A percentile compares a stretch with the other conserved stretches of the same genome.
Evolutionary conservation across 768 basidiomycete genomes (phyloP).

Genomic region (Leucosporidium yakuticum): DNA sequence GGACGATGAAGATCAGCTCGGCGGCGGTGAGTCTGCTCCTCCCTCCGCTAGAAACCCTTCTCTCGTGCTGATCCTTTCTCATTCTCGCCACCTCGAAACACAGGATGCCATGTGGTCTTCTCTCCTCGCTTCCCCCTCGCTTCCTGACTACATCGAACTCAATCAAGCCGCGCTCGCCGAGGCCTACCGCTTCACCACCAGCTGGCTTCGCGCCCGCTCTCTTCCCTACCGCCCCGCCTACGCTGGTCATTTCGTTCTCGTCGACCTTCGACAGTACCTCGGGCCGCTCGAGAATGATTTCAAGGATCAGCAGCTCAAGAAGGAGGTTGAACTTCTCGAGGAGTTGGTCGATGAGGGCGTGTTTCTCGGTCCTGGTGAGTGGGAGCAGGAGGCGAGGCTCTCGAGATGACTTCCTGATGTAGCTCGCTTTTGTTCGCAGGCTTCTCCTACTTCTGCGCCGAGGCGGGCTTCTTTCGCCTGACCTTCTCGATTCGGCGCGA

Average conservation of each 20-base stretch:
- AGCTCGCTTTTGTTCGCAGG: background rate
- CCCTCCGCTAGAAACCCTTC: background rate
- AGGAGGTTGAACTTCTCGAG: background rate
- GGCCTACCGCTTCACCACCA: conserved; percentile 25
- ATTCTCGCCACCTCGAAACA: background rate
- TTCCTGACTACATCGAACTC: conserved; percentile 32
- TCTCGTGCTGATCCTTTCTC: background rate
- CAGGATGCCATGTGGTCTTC: conserved; percentile 36
- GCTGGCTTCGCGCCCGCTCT: conserved; percentile 22
- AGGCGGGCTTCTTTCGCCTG: background rate
- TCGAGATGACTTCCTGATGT: background rate
- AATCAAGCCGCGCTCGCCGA: conserved; percentile 23
- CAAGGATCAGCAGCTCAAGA: too few species aligned
- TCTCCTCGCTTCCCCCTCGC: conserved; percentile 30
- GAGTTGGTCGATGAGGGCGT: background rate
- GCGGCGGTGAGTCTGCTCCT: conserved; percentile 23
- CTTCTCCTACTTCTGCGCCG: background rate
- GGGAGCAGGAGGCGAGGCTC: too few species aligned
- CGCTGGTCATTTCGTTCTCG: conserved; percentile 35
- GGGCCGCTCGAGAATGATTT: background rate
- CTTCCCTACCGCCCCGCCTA: conserved; percentile 31
- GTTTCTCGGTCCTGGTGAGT: conserved; percentile 5
- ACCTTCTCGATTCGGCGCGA: background rate
- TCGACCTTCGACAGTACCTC: conserved; percentile 28
- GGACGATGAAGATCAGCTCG: conserved; percentile 37